Evolutionary conservation across 352 stramenopile species (phyloP), one percentile per base, ranked within the genome.

Genomic region (Globisporangium mamillatum): DNA sequence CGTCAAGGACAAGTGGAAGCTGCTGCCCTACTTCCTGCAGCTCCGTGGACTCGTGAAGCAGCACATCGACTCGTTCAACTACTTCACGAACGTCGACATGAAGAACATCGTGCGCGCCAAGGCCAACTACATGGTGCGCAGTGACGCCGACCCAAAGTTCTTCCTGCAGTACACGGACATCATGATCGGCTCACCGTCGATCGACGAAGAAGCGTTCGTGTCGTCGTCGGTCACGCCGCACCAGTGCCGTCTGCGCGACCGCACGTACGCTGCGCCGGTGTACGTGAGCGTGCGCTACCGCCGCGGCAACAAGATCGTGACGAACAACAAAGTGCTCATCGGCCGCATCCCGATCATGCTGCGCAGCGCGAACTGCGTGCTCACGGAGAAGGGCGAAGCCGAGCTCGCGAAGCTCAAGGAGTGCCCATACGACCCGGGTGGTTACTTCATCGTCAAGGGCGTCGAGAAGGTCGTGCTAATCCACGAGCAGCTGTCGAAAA

Each of bases 21-120:
- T 99, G 55, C 82, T 99, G 64, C 98, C 98, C 18, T 97, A 99
- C 76, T 99, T 99, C 71, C 82, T 99, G 60, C 89, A 97, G 69
- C 78, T 95, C 41, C 91, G 91, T 38, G 92, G 92, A 0, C 82
- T 98, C 61, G 91, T 98, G 34, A 97, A 97, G 77, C 98, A 99
- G 78, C 98, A 99, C 80, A 99, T 99, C 77, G 97, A 99, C 85
- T 99, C 97, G 62, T 99, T 99, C 82, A 89, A 99, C 90, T 98
- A 99, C 87, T 99, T 99, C 73, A 97, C 99, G 22, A 95, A 94
- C 70, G 91, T 98, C 0, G 97, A 99, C 77, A 98, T 99, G 76
- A 98, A 98, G 70, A 98, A 99, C 80, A 99, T 99, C 67, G 97
- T 99, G 71, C 89, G 90, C 69, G 93, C 95, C 48, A 93, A 97